A percentile compares a stretch with the other conserved stretches of the same genome.
These are phyloP conservation scores for Fusarium setosum DNA, from an alignment of 2,329 filamentous ascomycete genomes.

Conservation along the genomic window DNA sequence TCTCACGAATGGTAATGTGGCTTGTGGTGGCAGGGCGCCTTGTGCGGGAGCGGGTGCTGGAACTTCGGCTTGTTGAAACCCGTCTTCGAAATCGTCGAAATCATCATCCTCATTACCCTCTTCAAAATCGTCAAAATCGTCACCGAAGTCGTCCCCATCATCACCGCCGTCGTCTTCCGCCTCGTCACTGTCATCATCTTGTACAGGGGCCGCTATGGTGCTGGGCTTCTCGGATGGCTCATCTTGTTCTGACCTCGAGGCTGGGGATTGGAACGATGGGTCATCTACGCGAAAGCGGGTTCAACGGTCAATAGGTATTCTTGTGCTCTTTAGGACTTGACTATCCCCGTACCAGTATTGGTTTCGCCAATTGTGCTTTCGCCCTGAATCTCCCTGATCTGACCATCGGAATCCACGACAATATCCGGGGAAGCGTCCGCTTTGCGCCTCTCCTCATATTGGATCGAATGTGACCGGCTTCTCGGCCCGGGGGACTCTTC, in stretches of 20 bases:
- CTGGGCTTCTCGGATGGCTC: constrained; percentile 42
- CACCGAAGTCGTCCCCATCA: constrained; percentile 63
- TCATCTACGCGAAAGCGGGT: constrained; percentile 39
- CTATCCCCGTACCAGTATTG: constrained; percentile 44
- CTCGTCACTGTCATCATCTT: constrained; percentile 40
- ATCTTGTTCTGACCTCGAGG: constrained; percentile 41
- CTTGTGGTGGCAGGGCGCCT: constrained; percentile 49
- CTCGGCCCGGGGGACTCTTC: constrained; percentile 62
- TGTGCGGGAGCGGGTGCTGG: constrained; percentile 40
- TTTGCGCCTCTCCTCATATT: constrained; percentile 58
- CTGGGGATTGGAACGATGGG: constrained; percentile 42
- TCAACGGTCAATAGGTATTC: constrained; percentile 41
- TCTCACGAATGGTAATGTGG: constrained; percentile 60
- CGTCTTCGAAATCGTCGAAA: constrained; percentile 80
- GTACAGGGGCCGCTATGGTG: constrained; percentile 25
- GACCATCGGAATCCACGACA: constrained; percentile 59
- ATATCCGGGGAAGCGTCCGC: constrained; percentile 66
- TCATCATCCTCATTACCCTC: constrained; percentile 66
- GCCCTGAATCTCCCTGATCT: constrained; percentile 46
- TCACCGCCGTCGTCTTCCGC: constrained; percentile 34
- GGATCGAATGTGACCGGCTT: constrained; percentile 53
- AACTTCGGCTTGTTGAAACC: constrained; percentile 69
- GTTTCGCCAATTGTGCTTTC: constrained; percentile 33
- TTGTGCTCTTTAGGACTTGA: constrained; percentile 32
- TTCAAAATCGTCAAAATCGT: constrained; percentile 73